These are phyloP conservation scores for Fusarium verrucosum DNA, from an alignment of 2,329 filamentous ascomycete species.

Conservation along the genomic window DNA sequence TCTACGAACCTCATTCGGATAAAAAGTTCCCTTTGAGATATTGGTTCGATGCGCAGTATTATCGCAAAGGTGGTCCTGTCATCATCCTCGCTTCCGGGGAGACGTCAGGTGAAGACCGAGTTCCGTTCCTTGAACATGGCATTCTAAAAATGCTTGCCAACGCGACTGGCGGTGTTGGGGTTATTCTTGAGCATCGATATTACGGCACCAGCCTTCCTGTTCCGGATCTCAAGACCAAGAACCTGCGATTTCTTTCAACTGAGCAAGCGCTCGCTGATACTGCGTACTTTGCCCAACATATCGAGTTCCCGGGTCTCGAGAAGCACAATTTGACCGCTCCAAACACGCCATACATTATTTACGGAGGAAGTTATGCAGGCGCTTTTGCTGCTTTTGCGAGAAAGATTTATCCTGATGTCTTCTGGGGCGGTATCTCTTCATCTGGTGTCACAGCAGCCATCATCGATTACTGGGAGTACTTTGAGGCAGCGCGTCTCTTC, in stretches of 20 bases:
- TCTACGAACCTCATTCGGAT: constrained; percentile 79
- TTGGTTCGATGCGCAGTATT: constrained; percentile 83
- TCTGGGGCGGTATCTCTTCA: constrained; percentile 81
- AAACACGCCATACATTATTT: constrained; percentile 76
- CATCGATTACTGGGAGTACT: constrained; percentile 76
- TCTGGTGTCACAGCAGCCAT: constrained; percentile 83
- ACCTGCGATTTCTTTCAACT: constrained; percentile 82
- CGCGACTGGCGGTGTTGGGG: constrained; percentile 77
- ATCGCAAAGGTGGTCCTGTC: constrained; percentile 80
- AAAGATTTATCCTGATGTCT: constrained; percentile 79
- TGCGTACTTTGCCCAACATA: constrained; percentile 79
- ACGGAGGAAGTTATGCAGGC: constrained; percentile 86
- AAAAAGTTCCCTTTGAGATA: constrained; percentile 77
- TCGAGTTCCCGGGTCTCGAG: constrained; percentile 76
- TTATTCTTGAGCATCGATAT: constrained; percentile 88
- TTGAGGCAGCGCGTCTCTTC: constrained; percentile 60
- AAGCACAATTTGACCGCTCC: constrained; percentile 72
- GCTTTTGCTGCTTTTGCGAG: constrained; percentile 81
- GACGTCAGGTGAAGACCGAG: constrained; percentile 67
- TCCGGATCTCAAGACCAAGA: constrained; percentile 71
- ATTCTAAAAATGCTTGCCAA: constrained; percentile 75
- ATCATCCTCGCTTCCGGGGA: constrained; percentile 81
- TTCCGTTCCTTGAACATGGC: constrained; percentile 80
- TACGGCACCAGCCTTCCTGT: constrained; percentile 81
- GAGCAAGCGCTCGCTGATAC: constrained; percentile 85